phyloP scores from a whole-genome alignment of 805 yeast genomes.

The Wickerhamomyces chaumierensis region DNA sequence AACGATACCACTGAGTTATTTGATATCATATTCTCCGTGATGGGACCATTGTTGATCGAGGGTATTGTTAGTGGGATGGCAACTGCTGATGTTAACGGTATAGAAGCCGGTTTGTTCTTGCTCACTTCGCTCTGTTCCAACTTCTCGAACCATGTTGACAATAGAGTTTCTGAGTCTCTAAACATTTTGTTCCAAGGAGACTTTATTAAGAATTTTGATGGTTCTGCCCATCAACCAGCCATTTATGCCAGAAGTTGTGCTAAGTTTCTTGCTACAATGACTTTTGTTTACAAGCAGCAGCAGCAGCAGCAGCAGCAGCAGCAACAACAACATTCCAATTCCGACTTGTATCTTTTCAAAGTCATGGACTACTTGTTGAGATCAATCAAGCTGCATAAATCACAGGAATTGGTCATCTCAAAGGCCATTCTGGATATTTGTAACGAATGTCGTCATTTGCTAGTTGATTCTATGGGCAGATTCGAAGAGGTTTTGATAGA shows the following conservation, averaged over 20 bases:
- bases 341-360: constrained; percentile 33
- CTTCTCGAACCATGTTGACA: constrained; percentile 23
- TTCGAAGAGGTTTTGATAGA: constrained; percentile 37
- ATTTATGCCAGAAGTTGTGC: constrained; percentile 37
- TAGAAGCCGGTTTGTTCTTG: constrained; percentile 55
- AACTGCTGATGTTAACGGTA: constrained; percentile 19
- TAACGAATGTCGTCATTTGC: constrained; percentile 35
- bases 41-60: constrained; percentile 41
- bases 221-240: constrained; percentile 6
- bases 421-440: constrained; percentile 50
- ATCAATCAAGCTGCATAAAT: constrained; percentile 19
- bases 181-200: constrained; percentile 19
- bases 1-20: constrained; percentile 68
- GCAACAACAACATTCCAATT: constrained; percentile 30
- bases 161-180: constrained; percentile 13
- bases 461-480: constrained; percentile 31
- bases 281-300: constrained; percentile 42
- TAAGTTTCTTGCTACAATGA: constrained; percentile 46
- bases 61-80: constrained; percentile 21
- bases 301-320: constrained; percentile 29
- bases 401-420: constrained; percentile 30
- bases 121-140: constrained; percentile 46
- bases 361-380: constrained; percentile 48
- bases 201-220: constrained; percentile 15
- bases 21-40: constrained; percentile 56